These are phyloP conservation scores for Chlamydomonas sp. DNA, from an alignment of 139 green algal genomes.

Conservation along the genomic window DNA sequence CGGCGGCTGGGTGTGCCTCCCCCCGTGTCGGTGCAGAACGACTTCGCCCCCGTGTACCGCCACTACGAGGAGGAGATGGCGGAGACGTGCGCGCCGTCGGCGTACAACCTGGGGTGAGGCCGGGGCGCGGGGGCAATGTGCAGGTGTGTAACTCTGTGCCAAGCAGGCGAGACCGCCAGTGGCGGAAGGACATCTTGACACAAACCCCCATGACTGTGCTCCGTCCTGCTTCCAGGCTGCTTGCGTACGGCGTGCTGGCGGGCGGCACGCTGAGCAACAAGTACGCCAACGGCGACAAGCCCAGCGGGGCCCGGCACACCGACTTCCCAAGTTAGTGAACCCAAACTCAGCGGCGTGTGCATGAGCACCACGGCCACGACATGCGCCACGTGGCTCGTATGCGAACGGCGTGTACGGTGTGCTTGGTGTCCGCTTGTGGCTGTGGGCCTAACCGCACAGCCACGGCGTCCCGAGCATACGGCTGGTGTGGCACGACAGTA, in stretches of 20 bases:
- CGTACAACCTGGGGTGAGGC: conserved; percentile 74
- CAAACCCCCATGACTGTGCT: too few relatives aligned
- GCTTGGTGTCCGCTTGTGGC: too few relatives aligned
- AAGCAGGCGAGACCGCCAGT: not conserved
- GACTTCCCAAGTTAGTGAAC: conserved; percentile 44
- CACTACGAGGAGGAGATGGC: conserved; percentile 59
- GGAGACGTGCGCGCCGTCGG: conserved; percentile 62
- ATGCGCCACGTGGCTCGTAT: not conserved
- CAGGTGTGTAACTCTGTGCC: not conserved
- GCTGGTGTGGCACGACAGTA: too few relatives aligned
- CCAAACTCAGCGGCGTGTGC: too few relatives aligned
- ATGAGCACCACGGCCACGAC: not conserved
- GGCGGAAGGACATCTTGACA: too few relatives aligned
- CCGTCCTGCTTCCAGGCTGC: conserved; percentile 34
- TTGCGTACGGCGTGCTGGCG: conserved; percentile 56
- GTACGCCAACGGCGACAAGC: conserved; percentile 61
- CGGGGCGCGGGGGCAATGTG: not conserved
- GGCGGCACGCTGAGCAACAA: conserved; percentile 83
- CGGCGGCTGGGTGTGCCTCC: conserved; percentile 67
- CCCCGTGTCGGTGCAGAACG: conserved; percentile 86
- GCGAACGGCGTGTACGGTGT: too few relatives aligned
- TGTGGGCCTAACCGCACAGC: too few relatives aligned
- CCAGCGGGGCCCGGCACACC: conserved; percentile 50
- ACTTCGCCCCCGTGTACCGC: conserved; percentile 54
- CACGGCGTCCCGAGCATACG: too few relatives aligned